Evolutionary conservation across 139 green algal genomes (phyloP), one percentile per base, ranked within the genome.

Genomic region (Micractinium conductrix): DNA sequence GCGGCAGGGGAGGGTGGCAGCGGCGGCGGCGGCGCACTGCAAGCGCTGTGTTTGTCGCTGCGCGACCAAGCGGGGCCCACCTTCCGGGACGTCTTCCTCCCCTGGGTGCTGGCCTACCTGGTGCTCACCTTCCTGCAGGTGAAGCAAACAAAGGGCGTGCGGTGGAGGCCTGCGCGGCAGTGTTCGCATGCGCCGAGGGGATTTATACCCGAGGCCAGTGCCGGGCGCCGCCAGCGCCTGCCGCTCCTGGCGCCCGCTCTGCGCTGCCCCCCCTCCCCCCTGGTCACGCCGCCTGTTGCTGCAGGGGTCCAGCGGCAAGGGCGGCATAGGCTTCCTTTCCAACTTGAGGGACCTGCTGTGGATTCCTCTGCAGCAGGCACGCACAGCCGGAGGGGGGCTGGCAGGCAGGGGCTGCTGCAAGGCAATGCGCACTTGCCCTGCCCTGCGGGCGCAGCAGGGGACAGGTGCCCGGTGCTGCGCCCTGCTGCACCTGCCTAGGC

Each of bases 321-420:
- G 88, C 43, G 83, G 87, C 48, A 87, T 92, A 44, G 94, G 95
- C 21, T 83, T 96, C 42, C 83, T 98, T 37, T 93, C 92, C 84
- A 97, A 97, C 86, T 40, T 94, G 67, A 88, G 93, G 50, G 85
- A 88, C 26, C 95, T 91, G 48, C 84, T 98, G 33, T 98, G 91
- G 90, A 96, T 97, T 72, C 93, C 92, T 2, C 93, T 97, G 58
- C 82, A 79, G 2, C 94, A 97, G 84, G 65, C 33, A 30, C 19
- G 70, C 38, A 58, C 82, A 78, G 1, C 94, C 97, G 84, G 65
- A 21, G 22, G 8, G 70, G 17, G 43, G 43, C 26, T 1, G 37
- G 68, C 35, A 16, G 5, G 53, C 53, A 62, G 5, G 53, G 53
- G 53, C 53, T 14, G 10, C 5, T 19, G 53, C 19, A 62, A 62